Conservation (phyloP, 2,329 filamentous ascomycete genomes). For the Epichloe baconii region DNA sequence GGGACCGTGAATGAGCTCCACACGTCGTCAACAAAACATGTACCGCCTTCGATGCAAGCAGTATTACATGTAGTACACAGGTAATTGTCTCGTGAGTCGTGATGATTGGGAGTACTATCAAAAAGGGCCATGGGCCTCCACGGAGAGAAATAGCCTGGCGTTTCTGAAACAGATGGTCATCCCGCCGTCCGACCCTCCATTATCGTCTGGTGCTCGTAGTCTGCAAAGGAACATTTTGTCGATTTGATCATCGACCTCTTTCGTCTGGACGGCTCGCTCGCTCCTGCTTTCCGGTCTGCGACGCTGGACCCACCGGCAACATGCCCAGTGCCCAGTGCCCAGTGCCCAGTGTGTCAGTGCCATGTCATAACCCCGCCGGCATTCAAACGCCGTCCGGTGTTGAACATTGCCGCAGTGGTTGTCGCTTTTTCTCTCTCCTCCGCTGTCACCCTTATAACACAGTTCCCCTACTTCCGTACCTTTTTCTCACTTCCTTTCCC, state of each 20-base stretch:
- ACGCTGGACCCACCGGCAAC: conserved; percentile 6
- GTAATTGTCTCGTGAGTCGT: too few relatives aligned
- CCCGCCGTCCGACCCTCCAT: background rate
- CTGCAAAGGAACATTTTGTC: background rate
- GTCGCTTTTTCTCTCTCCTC: conserved; percentile 10
- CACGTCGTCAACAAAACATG: conserved; percentile 5
- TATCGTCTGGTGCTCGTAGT: background rate
- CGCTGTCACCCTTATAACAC: conserved; percentile 13
- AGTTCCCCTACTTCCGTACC: conserved; percentile 16
- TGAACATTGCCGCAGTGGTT: conserved; percentile 1
- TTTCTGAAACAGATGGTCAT: background rate
- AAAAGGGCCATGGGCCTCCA: too few relatives aligned
- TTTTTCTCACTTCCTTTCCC: conserved; percentile 8
- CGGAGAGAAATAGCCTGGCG: too few relatives aligned
- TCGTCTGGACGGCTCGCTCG: background rate
- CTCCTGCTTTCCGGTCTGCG: background rate
- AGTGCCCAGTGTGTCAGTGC: background rate
- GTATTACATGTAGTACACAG: background rate
- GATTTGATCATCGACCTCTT: too few relatives aligned
- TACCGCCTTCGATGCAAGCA: background rate
- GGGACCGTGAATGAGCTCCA: background rate
- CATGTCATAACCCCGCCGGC: conserved; percentile 22
- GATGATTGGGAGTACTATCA: too few relatives aligned
- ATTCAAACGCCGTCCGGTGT: background rate
- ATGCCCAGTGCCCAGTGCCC: background rate